Base-by-base conservation (phyloP, 2,329 filamentous ascomycete species). In the Ophiostoma ips region DNA sequence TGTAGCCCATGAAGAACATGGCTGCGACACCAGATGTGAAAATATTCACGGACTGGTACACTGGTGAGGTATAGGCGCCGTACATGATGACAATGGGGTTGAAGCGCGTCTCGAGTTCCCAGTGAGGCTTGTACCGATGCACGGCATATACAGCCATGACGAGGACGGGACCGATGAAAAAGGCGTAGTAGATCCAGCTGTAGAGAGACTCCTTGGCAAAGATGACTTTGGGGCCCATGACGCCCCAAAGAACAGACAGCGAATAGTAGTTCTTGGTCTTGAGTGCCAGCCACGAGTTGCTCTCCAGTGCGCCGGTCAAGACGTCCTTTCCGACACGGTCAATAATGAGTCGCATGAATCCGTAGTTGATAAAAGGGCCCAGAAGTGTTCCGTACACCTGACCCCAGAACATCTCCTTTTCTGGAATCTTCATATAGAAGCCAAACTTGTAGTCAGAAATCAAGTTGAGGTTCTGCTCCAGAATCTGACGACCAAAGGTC, bases 351-450 rank as follows among this genome's bases (percentile, higher is more conserved):
- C 60, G 59, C 61, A 63, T 62, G 45, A 62, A 50, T 18, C 57
- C 61, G 36, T 61, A 61, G 51, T 63, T 62, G 46, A 64, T 52
- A 44, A 63, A 63, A 2, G 60, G 60, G 3, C 61, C 60, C 1
- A 63, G 54, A 13, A 63, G 43, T 1, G 63, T 65, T n/a, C 62
- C 62, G 41, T 60, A 64, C 0, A 64, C 52, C 46, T 65, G 63
- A 4, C 55, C 61, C 47, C 58, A 58, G 44, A 65, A 64, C 61
- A 66, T 64, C 52, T 64, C 61, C 34, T 50, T 57, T 52, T 64
- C 62, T 8, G 63, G 63, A 19, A 65, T 63, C 52, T 64, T 65
- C 62, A 66, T 65, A 56, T 64, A 65, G 54, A 63, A 64, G 5
- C 62, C 63, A 31, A 65, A 64, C 43, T 65, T 66, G 53, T 62